Evolutionary conservation across 2,329 filamentous ascomycete genomes (phyloP), one percentile per base, ranked within the genome.

Genomic region (Xylariales sp.): DNA sequence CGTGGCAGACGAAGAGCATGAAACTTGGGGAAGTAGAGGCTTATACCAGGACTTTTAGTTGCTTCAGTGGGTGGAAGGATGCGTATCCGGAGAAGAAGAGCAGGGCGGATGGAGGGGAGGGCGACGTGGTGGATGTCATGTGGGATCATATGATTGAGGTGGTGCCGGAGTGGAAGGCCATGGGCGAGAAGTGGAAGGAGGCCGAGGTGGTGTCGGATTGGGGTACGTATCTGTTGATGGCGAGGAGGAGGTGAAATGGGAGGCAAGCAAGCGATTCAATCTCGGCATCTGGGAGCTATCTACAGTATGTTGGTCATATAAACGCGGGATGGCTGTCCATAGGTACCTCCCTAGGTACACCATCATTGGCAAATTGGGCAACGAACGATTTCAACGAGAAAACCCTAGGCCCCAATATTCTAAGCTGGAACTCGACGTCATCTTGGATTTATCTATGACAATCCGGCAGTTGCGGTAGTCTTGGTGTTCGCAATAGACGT

Each of bases 111-210:
- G 80, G 77, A 5, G 80, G 79, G 2, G 47, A 64, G 6, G 79
- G 79, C 1, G 81, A 85, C 59, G 54, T 84, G 31, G 64, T 79
- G n/a, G 81, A 84, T 60, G 55, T 73, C 46, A 68, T 83, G 64
- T 77, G 81, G 61, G 76, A 81, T 43, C 66, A 68, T 45, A 76
- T 84, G 53, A 56, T 75, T 4, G 64, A 66, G 40, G 65, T 61
- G n/a, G 75, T 79, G 48, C 68, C 70, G 4, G 62, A 68, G 44
- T 80, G 75, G 74, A 69, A 65, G 49, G 63, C 59, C 2, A 51
- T 60, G 43, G 73, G 70, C 1, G 64, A 70, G 29, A 51, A 51
- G 14, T 82, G 78, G 74, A 64, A 64, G 45, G 69, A 80, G 38
- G 60, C 70, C 32, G 66, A 76, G 50, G 69, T 81, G 8, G 70